Evolutionary conservation across 257 asterid genomes (phyloP), one percentile per base, ranked within the genome.

Genomic region (Ballota nigra): DNA sequence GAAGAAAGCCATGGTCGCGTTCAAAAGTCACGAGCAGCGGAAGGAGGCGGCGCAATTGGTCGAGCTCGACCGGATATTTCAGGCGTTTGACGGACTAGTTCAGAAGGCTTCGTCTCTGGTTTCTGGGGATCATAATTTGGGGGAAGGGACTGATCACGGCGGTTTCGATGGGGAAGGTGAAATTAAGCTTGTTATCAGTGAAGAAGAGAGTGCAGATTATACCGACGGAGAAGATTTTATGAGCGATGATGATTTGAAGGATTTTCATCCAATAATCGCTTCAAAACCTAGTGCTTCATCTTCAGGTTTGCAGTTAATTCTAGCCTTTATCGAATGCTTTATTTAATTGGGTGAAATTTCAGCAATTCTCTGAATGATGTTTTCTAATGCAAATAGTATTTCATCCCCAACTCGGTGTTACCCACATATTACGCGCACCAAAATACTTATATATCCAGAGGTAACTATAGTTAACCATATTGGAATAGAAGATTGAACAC

Each of bases 11-110:
- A 75, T 70, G 87, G 89, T 81, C 29, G 16, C 73, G 51, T 88
- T 87, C 15, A 68, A 67, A 43, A 77, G 88, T 71, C 81, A 69
- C 59, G 88, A 89, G 71, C 87, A 85, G 80, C 77, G 78, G 82
- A 88, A 84, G 75, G 96, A 86, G 81, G 92, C 96, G 28, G 73
- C 73, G 66, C 78, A 82, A 49, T 75, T 89, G 71, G 64, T 89
- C 64, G 94, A 89, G 73, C 74, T 82, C 63, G 93, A 92, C 59
- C 74, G 80, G 65, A 71, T 78, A 68, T 85, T 83, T 64, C 81
- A 79, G 77, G 86, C 68, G 22, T 85, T 87, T 75, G 96, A 87
- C 73, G 85, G 68, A 11, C 81, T 87, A 2, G 81, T 91, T 74
- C 88, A 67, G 80, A 85, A 72, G 75, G 89, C 88, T 64, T 84